Evolutionary conservation across 2,329 filamentous ascomycete species (phyloP), one percentile per base, ranked within the genome.

Genomic region (Colletotrichum zoysiae): DNA sequence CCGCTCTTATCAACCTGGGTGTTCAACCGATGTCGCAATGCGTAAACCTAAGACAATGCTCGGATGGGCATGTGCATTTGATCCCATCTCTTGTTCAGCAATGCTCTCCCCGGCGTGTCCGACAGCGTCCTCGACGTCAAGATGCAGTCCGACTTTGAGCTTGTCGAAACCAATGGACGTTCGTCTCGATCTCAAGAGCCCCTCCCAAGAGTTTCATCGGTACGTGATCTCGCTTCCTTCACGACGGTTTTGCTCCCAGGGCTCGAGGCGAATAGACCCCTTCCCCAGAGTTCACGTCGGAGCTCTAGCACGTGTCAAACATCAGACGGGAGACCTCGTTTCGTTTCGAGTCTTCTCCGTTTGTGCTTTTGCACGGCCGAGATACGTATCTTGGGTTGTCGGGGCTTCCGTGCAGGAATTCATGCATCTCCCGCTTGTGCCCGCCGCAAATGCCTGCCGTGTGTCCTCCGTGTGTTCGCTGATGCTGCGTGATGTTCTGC

Each of bases 21-120:
- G 70, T 72, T 72, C 70, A 60, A 56, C 70, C 46, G 48, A 72
- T 69, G 70, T 70, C 48, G 58, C 58, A 51, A 50, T 40, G 61
- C 53, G 5, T n/a, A 65, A 69, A 51, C 44, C 33, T 46, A 64
- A 61, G 61, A 50, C n/a, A 50, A 44, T 59, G 40, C 55, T 55
- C 40, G 46, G 33, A 9, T 42, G n/a, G 16, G 55, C 59, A 69
- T 55, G 55, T 50, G 46, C 55, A 40, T 58, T 16, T 42, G 55
- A n/a, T 16, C 35, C 55, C 20, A 3, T 35, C 48, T 61, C 18
- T 62, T n/a, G 2, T 11, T n/a, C 55, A 18, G 5, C 38, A 56
- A 46, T 35, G 50, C 16, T 46, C 46, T 23, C 2, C 5, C 60
- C 46, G 33, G 14, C n/a, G 30, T 35, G 26, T 55, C 50, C 61